Percentiles rank a stretch among this genome's conserved stretches.
Evolutionary conservation across 345 rosid genomes (phyloP).

Genomic region (Clausena lansium): DNA sequence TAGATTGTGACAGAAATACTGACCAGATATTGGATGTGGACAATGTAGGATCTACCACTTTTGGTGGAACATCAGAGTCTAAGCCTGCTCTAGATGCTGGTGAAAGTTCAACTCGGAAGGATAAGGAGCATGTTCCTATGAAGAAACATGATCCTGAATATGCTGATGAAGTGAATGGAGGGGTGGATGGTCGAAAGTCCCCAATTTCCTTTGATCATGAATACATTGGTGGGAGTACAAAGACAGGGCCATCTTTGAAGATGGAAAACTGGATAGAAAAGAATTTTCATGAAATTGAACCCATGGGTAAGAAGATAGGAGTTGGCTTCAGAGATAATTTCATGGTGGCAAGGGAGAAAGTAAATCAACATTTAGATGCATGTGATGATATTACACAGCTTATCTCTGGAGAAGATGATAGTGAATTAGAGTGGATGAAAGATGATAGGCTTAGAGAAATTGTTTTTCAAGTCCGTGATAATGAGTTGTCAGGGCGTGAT

Average conservation of each 20-base stretch:
- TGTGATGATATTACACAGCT: slow-evolving; percentile 41
- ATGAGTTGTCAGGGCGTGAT: slow-evolving; percentile 80
- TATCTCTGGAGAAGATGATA: slow-evolving; percentile 41
- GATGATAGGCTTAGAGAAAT: slow-evolving; percentile 74
- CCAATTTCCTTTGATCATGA: slow-evolving; percentile 15
- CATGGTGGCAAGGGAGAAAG: slow-evolving; percentile 63
- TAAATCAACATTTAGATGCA: slow-evolving; percentile 27
- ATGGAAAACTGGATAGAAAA: slow-evolving; percentile 65
- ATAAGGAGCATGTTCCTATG: slow-evolving; percentile 20
- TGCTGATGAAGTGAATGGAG: slow-evolving; percentile 20
- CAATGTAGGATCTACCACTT: slow-evolving; percentile 10
- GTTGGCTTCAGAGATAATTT: slow-evolving; percentile 74
- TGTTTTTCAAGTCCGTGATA: slow-evolving; percentile 85
- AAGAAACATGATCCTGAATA: slow-evolving; percentile 28
- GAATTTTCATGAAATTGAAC: slow-evolving; percentile 65
- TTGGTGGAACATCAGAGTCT: slow-evolving; percentile 28
- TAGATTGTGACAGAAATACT: slow-evolving; percentile 18
- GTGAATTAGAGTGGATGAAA: slow-evolving; percentile 88
- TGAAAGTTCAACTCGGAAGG: slow-evolving; percentile 22
- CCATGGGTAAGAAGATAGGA: slow-evolving; percentile 62
- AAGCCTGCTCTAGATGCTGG: slow-evolving; percentile 21
- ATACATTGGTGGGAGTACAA: slow-evolving; percentile 16
- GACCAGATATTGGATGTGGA: slow-evolving; percentile 24
- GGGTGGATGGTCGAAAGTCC: slow-evolving; percentile 21
- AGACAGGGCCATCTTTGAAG: slow-evolving; percentile 27